Evolutionary conservation across 495 filamentous ascomycete species (phyloP).

Genomic region (Penicillium soppii): DNA sequence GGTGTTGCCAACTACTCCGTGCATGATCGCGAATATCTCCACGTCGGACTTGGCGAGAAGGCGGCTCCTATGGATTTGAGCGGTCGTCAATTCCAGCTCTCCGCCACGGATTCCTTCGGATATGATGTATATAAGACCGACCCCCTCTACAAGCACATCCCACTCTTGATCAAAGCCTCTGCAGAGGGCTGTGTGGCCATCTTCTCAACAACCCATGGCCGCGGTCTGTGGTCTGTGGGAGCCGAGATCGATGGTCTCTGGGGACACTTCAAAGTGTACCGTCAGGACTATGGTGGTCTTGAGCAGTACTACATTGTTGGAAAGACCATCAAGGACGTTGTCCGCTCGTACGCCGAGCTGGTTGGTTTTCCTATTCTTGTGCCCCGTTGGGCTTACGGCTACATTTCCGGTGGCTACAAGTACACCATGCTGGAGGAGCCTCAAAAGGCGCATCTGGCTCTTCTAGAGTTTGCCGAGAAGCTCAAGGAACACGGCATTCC

Average conservation of each 20-base stretch:
- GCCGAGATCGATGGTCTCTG: conserved; percentile 69
- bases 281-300: conserved; percentile 67
- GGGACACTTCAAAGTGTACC: conserved; percentile 69
- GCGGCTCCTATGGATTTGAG: conserved; percentile 69
- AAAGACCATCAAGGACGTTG: conserved; percentile 60
- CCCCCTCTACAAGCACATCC: conserved; percentile 72
- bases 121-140: conserved; percentile 70
- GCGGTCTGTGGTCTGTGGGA: conserved; percentile 65
- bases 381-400: conserved; percentile 67
- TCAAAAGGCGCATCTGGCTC: conserved; percentile 49
- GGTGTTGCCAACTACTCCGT: conserved; percentile 61
- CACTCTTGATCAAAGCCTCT: conserved; percentile 63
- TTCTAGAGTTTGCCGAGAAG: conserved; percentile 60
- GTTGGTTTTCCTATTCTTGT: conserved; percentile 64
- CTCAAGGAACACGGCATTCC: conserved; percentile 62
- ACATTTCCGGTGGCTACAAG: conserved; percentile 68
- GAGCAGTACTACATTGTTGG: conserved; percentile 70
- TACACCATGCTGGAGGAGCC: conserved; percentile 65
- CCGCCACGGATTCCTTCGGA: conserved; percentile 66
- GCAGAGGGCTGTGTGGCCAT: conserved; percentile 60
- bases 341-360: conserved; percentile 62
- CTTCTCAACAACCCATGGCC: conserved; percentile 62
- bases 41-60: conserved; percentile 70
- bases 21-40: conserved; percentile 56
- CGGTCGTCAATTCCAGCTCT: conserved; percentile 61